Evolutionary conservation across 225 moss, liverwort and hornwort genomes (phyloP).

Genomic region (Marchantia paleacea): DNA sequence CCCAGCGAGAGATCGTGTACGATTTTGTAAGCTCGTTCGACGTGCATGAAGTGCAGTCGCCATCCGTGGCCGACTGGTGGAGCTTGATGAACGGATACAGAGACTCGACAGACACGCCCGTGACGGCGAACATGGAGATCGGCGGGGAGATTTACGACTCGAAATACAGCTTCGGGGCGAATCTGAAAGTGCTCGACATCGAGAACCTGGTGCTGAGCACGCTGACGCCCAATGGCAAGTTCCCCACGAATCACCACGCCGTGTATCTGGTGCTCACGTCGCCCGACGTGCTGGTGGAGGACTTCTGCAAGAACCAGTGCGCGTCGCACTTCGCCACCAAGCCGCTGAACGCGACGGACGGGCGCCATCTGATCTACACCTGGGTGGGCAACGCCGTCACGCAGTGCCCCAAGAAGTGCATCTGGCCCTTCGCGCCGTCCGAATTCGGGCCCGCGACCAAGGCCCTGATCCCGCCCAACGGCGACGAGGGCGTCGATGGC

Average conservation of each 20-base stretch:
- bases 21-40: slow-evolving; percentile 66
- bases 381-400: slow-evolving; percentile 71
- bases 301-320: slow-evolving; percentile 67
- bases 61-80: slow-evolving; percentile 70
- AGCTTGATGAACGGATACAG: slow-evolving; percentile 61
- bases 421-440: slow-evolving; percentile 71
- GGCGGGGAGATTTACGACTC: slow-evolving; percentile 45
- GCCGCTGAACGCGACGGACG: slow-evolving; percentile 22
- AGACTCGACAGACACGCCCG: slow-evolving; percentile 39
- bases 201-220: slow-evolving; percentile 52
- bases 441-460: slow-evolving; percentile 49
- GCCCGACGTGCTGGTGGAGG: slow-evolving; percentile 53
- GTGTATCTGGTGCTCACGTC: slow-evolving; percentile 65
- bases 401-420: slow-evolving; percentile 76
- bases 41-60: slow-evolving; percentile 20
- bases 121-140: slow-evolving; percentile 36
- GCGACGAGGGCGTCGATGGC: slow-evolving; percentile 67
- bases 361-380: slow-evolving; percentile 67
- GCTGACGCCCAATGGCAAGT: slow-evolving; percentile 22
- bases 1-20: slow-evolving; percentile 45
- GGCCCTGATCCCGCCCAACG: slow-evolving; percentile 57
- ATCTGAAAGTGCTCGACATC: slow-evolving; percentile 47
- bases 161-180: slow-evolving; percentile 38
- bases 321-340: slow-evolving; percentile 62
- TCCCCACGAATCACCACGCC: slow-evolving; percentile 49